These are phyloP conservation scores for Leucocoprinus birnbaumii DNA, from an alignment of 768 basidiomycete species.

Conservation along the genomic window DNA sequence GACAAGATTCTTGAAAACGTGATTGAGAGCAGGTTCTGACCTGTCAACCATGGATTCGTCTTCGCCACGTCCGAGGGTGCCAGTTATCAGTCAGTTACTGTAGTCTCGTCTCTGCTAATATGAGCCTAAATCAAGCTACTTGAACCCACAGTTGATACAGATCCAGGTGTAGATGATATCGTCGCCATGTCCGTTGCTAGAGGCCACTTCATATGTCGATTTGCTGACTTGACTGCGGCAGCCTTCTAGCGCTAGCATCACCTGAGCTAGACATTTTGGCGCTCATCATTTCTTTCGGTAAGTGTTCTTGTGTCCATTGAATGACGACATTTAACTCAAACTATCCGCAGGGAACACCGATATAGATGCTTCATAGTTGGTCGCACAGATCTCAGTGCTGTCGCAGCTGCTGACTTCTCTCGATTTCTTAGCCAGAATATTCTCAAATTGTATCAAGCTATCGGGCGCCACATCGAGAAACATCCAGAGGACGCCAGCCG, in stretches of 20 bases:
- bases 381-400: constrained; percentile 11
- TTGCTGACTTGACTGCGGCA: constrained; percentile 23
- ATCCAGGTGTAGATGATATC: constrained; percentile 83
- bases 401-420: not conserved
- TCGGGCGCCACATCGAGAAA: constrained; percentile 54
- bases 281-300: constrained; percentile 75
- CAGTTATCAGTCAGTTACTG: constrained; percentile 77
- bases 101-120: not conserved
- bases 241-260: constrained; percentile 75
- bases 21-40: too few relatives aligned
- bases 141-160: constrained; percentile 64
- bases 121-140: not conserved
- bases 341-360: constrained; percentile 65
- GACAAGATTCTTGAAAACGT: too few relatives aligned
- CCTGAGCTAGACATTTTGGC: constrained; percentile 82
- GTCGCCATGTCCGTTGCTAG: constrained; percentile 67
- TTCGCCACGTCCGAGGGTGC: constrained; percentile 27
- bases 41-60: not conserved
- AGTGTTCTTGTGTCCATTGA: constrained; percentile 15
- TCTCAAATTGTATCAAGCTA: constrained; percentile 68
- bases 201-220: not conserved
- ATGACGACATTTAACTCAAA: not conserved
- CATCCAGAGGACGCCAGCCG: constrained; percentile 50
- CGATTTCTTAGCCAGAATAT: constrained; percentile 57
- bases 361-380: constrained; percentile 57